Evolutionary conservation across 78 protist genomes (phyloP), one percentile per base, ranked within the genome.

Genomic region (Capsaspora owczarzaki): DNA sequence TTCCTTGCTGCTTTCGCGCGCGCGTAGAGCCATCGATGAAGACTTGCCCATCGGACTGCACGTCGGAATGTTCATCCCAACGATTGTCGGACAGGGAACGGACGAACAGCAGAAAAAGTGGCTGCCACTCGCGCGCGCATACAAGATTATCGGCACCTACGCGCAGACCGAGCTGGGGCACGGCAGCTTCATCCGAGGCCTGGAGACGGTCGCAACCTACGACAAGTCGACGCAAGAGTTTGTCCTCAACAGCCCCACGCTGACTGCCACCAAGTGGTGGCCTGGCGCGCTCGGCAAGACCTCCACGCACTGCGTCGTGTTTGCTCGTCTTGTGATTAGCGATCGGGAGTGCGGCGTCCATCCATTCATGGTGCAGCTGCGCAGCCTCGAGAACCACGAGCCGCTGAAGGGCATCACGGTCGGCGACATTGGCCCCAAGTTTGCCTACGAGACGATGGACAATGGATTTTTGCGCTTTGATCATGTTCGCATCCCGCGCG

Each of bases 161-260:
- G 77, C 61, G 37, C 51, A 44, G 84, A 86, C 89, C 43, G 89
- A 86, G 69, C 38, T 81, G 16, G 89, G 89, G 31, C 89, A 86
- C 75, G 89, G 89, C 41, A 29, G 68, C 40, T 74, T 43, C 74
- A 74, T 86, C 40, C 77, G 29, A n/a, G 77, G 77, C 38, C 3
- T 91, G 29, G 94, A 90, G 78, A 94, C 97, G 1, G 90, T 90
- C 19, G 97, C 97, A 5, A 83, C 82, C 2, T 92, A 66, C 77
- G 93, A 90, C 74, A n/a, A 8, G 22, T 27, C 8, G 71, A 87
- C 81, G 29, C 53, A 92, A n/a, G 85, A 82, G 51, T 92, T 91
- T 38, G 47, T 92, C 61, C 69, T 94, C 71, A 29, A 94, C 76
- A 85, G 87, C 42, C 89, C 90, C 43, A 79, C 31, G 14, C 74